These are phyloP conservation scores for Grifola frondosa DNA, from an alignment of 1,284 basidiomycete genomes.

Conservation along the genomic window DNA sequence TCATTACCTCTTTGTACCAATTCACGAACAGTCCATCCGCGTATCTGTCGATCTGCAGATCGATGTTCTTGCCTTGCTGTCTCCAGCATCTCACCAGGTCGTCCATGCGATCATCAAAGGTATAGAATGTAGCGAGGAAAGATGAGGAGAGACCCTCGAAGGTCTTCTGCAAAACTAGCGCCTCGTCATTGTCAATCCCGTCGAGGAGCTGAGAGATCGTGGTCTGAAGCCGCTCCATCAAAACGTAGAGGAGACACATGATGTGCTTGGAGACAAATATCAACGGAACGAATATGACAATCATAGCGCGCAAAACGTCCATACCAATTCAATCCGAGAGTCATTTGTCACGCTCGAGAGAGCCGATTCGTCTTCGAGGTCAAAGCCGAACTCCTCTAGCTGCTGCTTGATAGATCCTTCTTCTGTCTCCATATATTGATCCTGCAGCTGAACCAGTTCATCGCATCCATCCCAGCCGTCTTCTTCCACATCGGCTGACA, in stretches of 20 bases:
- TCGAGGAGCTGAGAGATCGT: too few species aligned
- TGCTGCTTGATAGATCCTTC: neutral
- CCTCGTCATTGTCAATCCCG: neutral
- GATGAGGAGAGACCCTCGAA: conserved; percentile 13
- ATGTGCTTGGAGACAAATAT: conserved; percentile 9
- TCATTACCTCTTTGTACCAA: conserved; percentile 7
- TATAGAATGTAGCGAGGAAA: conserved; percentile 10
- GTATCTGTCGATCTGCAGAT: conserved; percentile 13
- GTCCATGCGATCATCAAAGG: conserved; percentile 15
- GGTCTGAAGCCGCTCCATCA: neutral
- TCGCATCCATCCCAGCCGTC: too few species aligned
- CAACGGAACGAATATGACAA: neutral
- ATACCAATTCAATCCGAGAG: conserved; percentile 13
- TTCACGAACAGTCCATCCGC: conserved; percentile 15
- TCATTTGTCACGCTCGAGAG: conserved; percentile 3
- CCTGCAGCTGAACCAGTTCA: conserved; percentile 12
- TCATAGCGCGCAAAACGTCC: neutral
- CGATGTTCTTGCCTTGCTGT: conserved; percentile 13
- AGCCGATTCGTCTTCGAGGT: conserved; percentile 8
- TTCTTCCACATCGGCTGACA: conserved; percentile 16
- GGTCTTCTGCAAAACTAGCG: too few species aligned
- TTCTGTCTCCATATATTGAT: conserved; percentile 5
- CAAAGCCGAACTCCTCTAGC: conserved; percentile 5
- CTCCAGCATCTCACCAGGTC: conserved; percentile 15
- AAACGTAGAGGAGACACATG: conserved; percentile 11